phyloP scores from a whole-genome alignment of 2,329 filamentous ascomycete species.

The Fusarium sp. region DNA sequence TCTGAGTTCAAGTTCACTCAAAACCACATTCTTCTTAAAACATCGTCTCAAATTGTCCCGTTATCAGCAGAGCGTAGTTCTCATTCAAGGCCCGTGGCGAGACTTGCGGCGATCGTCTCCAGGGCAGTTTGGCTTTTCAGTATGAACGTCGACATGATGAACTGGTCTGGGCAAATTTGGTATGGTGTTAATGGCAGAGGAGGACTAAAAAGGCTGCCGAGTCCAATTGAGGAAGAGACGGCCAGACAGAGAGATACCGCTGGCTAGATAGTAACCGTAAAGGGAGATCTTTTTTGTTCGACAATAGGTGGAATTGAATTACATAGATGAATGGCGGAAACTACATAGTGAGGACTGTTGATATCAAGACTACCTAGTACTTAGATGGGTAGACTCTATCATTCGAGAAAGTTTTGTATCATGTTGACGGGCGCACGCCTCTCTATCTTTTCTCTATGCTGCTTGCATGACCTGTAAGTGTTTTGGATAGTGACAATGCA shows the following conservation, averaged over 20 bases:
- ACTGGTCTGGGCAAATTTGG: slow-evolving; percentile 2
- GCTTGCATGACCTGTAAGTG: slow-evolving; percentile 7
- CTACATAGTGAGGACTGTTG: not conserved
- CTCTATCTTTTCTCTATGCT: not conserved
- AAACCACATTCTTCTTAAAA: slow-evolving; percentile 19
- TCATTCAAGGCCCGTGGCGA: not conserved
- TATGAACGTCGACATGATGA: slow-evolving; percentile 17
- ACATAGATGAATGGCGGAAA: slow-evolving; percentile 8
- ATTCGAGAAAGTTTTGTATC: not conserved
- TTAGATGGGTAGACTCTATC: not conserved
- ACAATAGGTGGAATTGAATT: not conserved
- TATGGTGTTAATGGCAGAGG: not conserved
- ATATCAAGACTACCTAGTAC: not conserved
- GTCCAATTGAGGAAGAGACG: not conserved
- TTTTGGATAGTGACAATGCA: not conserved
- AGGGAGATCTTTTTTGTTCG: slow-evolving; percentile 3
- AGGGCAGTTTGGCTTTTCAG: not conserved
- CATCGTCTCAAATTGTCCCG: not conserved
- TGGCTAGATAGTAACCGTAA: slow-evolving; percentile 3
- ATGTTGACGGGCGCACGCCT: not conserved
- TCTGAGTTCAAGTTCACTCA: slow-evolving; percentile 20
- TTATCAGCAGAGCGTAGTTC: not conserved
- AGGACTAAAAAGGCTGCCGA: slow-evolving; percentile 14
- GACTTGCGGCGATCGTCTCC: not conserved
- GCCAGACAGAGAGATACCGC: slow-evolving; percentile 12